Conservation (phyloP, 192 early-diverging fungal genomes). For the Nowakowskiella sp. region DNA sequence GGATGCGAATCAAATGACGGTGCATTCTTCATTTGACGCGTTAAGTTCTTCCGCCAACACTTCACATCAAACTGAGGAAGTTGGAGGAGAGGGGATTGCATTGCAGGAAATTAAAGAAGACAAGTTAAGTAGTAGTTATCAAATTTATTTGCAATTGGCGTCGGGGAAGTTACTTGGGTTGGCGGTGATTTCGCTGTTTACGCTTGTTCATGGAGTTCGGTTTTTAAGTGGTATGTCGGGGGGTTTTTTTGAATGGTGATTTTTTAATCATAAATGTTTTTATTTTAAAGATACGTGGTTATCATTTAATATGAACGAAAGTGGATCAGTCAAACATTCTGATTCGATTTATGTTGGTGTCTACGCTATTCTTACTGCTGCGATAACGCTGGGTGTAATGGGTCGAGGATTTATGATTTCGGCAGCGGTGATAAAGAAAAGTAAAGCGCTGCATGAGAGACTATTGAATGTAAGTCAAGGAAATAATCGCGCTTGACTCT, state of each 20-base stretch:
- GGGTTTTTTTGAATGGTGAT: too few species aligned
- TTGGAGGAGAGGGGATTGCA: constrained; percentile 17
- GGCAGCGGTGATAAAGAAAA: constrained; percentile 14
- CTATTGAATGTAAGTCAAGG: constrained; percentile 20
- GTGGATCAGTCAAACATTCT: not conserved
- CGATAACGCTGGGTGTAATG: constrained; percentile 21
- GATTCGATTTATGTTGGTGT: constrained; percentile 18
- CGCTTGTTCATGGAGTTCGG: constrained; percentile 42
- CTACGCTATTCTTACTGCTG: constrained; percentile 10
- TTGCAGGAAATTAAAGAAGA: constrained; percentile 3
- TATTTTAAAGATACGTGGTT: constrained; percentile 12
- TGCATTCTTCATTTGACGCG: constrained; percentile 49
- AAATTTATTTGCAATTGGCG: constrained; percentile 18
- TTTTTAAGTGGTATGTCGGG: constrained; percentile 30
- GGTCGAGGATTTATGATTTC: constrained; percentile 11
- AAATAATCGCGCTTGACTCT: too few species aligned
- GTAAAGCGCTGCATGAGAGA: constrained; percentile 21
- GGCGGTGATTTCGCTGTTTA: constrained; percentile 37
- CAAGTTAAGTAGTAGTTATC: constrained; percentile 10
- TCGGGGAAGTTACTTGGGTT: constrained; percentile 36
- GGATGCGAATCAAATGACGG: constrained; percentile 64
- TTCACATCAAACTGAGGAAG: constrained; percentile 11
- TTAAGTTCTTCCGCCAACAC: constrained; percentile 3
- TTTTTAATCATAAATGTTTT: constrained; percentile 13
- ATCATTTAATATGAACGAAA: not conserved